Percentiles rank a stretch among this genome's conserved stretches.
Conservation (phyloP, 257 asterid species). For the Fraxinus excelsior region DNA sequence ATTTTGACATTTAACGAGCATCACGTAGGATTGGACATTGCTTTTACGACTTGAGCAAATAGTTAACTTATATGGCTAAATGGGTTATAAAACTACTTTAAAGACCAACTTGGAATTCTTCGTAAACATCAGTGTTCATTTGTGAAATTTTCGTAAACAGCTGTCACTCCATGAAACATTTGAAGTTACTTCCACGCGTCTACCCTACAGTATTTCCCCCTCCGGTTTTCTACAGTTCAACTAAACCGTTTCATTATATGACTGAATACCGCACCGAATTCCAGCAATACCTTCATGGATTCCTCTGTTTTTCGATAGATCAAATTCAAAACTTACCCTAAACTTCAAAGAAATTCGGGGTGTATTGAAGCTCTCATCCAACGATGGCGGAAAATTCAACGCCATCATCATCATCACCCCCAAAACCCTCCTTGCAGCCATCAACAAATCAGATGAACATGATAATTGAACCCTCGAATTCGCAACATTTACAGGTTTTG, state of each 20-base stretch:
- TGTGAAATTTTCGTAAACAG: background rate
- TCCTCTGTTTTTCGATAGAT: background rate
- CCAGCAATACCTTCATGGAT: background rate
- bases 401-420: slow-evolving; percentile 58
- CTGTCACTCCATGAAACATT: no score
- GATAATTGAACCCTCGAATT: slow-evolving; percentile 53
- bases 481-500: slow-evolving; percentile 49
- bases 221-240: slow-evolving; percentile 10
- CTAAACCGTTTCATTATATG: background rate
- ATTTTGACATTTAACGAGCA: no score
- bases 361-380: background rate
- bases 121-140: no score
- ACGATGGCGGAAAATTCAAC: slow-evolving; percentile 73
- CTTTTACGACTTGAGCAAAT: no score
- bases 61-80: no score
- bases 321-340: background rate
- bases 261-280: background rate
- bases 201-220: background rate
- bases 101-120: no score
- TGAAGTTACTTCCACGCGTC: background rate
- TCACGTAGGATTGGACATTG: no score
- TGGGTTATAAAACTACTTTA: no score
- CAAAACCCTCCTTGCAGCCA: slow-evolving; percentile 54
- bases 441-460: slow-evolving; percentile 25
- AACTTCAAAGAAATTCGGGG: background rate